phyloP scores from a whole-genome alignment of 2,329 filamentous ascomycete genomes.

The Fusarium udum region DNA sequence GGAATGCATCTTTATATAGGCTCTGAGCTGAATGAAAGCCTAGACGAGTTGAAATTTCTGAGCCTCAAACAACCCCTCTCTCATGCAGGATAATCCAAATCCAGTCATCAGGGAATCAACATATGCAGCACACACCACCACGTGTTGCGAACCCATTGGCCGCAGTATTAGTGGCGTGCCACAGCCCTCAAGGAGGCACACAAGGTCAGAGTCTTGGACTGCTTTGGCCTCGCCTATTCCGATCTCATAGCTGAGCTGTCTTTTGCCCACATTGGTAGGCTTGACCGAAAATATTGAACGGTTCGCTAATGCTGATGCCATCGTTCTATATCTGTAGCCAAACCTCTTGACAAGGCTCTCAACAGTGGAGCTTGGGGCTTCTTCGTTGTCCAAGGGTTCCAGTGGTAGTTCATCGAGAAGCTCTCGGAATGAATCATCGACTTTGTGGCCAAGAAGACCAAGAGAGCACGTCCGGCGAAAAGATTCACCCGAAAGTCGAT shows the following conservation, averaged over 20 bases:
- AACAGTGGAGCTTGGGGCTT: accelerated
- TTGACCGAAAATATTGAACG: background rate
- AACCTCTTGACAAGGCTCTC: background rate
- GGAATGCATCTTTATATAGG: background rate
- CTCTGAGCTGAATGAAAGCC: accelerated
- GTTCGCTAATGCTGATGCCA: background rate
- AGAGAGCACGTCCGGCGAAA: background rate
- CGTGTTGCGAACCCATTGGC: background rate
- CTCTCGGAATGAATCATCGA: background rate
- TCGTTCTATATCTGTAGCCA: background rate
- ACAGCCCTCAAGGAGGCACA: background rate
- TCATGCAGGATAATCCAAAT: background rate
- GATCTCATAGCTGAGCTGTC: background rate
- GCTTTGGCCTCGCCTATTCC: background rate
- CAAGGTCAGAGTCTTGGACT: background rate
- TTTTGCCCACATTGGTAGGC: background rate
- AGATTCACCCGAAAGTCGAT: background rate
- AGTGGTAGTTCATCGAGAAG: background rate
- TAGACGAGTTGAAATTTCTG: background rate
- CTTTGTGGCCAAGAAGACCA: background rate
- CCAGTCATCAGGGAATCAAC: background rate
- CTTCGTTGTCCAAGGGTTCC: background rate
- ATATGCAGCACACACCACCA: background rate
- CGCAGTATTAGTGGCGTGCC: background rate
- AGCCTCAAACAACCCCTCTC: background rate